Evolutionary conservation across 768 basidiomycete genomes (phyloP), one percentile per base, ranked within the genome.

Genomic region (Mycena galopus): DNA sequence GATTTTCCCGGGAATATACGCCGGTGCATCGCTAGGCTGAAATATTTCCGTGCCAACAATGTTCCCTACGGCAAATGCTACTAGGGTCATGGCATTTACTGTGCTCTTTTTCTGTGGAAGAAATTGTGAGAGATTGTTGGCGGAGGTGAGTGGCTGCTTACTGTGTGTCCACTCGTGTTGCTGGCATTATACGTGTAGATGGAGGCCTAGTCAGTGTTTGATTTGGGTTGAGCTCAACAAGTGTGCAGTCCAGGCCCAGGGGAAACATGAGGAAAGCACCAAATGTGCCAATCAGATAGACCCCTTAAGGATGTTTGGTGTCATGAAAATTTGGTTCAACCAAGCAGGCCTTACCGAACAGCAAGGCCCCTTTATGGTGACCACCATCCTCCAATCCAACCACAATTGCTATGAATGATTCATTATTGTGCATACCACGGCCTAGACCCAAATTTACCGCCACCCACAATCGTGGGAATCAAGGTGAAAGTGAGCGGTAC

Each of bases 131-230:
- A 21, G 44, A 11, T n/a, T 21, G 21, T 29, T 39, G 11, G 16
- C 7, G 23, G 37, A 25, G 11, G 19, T 14, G 25, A 16, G 23
- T 17, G 60, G 16, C 2, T 27, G 53, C 67, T 44, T 1, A 73
- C 72, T 25, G 91, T 92, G 62, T 91, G 88, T 0, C 90, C 90
- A 37, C 86, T 86, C 0, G 88, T 91, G 77, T 92, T 91, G 64
- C 87, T 88, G 9, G 90, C 89, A 63, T 91, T 91, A 74, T 89
- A 92, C 0, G 91, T 90, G 67, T 92, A 92, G 14, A 92, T 83
- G 0, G 87, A 85, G 0, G 90, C 87, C 17, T 92, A 78, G 0
- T 88, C 88, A 62, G 88, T 89, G 6, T 7, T 37, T n/a, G n/a
- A n/a, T n/a, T n/a, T n/a, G n/a, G n/a, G n/a, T n/a, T n/a, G n/a